A percentile compares a stretch with the other conserved stretches of the same genome.
Conservation (phyloP, 2,329 filamentous ascomycete species). For the Dactylonectria macrodidyma region DNA sequence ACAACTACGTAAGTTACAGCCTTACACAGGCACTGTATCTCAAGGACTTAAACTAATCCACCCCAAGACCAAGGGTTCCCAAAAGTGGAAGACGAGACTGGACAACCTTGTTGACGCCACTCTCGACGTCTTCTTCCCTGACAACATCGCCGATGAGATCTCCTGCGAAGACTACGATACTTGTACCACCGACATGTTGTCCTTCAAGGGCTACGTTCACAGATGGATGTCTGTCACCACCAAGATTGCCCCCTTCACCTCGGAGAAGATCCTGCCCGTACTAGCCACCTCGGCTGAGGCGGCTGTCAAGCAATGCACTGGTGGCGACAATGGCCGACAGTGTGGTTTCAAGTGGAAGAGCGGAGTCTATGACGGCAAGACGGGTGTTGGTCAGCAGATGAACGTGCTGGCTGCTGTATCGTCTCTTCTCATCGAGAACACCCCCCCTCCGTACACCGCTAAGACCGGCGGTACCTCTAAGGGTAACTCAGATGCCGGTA, state of each 20-base stretch:
- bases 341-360: slow-evolving; percentile 71
- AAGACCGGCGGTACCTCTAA: slow-evolving; percentile 66
- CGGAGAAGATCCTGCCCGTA: slow-evolving; percentile 64
- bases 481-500: slow-evolving; percentile 61
- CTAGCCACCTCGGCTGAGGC: slow-evolving; percentile 67
- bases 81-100: slow-evolving; percentile 67
- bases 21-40: not conserved
- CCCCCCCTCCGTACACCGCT: slow-evolving; percentile 60
- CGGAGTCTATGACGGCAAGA: slow-evolving; percentile 66
- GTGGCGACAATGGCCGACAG: slow-evolving; percentile 61
- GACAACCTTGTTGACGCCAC: slow-evolving; percentile 57
- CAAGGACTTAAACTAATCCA: slow-evolving; percentile 24
- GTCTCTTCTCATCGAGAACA: slow-evolving; percentile 62
- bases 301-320: slow-evolving; percentile 69
- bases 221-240: slow-evolving; percentile 69
- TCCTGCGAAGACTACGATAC: slow-evolving; percentile 69
- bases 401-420: slow-evolving; percentile 70
- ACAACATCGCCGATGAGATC: slow-evolving; percentile 71
- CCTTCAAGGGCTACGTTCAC: slow-evolving; percentile 74
- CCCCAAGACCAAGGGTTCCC: slow-evolving; percentile 60
- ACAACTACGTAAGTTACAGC: slow-evolving; percentile 64
- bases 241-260: slow-evolving; percentile 69
- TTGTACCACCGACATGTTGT: slow-evolving; percentile 75
- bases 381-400: slow-evolving; percentile 73
- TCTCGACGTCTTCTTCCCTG: slow-evolving; percentile 66